Base-by-base conservation (phyloP, 2,329 filamentous ascomycete species). In the Neonectria ditissima region DNA sequence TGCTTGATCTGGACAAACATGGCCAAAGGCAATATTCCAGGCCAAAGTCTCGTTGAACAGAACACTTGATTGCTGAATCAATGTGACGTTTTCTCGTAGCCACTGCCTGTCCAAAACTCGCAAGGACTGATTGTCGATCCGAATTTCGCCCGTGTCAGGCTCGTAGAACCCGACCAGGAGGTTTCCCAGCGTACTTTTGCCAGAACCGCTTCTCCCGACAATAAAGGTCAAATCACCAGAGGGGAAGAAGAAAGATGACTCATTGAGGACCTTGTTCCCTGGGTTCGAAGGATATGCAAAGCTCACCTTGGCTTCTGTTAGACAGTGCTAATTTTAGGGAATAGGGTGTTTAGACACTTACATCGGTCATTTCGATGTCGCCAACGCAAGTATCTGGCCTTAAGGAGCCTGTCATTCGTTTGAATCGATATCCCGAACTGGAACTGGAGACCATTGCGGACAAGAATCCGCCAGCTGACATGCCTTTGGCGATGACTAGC, bases 181-280 rank as follows among this genome's bases (percentile, higher is more conserved):
- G 73, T 93, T 93, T 1, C 91, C 90, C 1, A 98, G 74, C 0
- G 95, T 98, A 70, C 93, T 97, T 77, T 98, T 98, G 0, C 95
- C 95, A 2, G 93, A 97, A 0, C 96, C 96, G 73, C 93, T 97
- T 71, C 86, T 87, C 0, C 95, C 96, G 53, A 97, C 87, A 2
- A 98, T 83, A 73, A 96, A 97, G 0, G 89, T 93, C 3, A 91
- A 88, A 65, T 92, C 83, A 0, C 92, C 90, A 0, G 90, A 84
- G 0, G 89, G 86, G 61, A 98, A 95, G 67, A 84, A 86, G 65
- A 97, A 85, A 0, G 84, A 89, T 0, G 87, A 86, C 7, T 85
- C 79, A 1, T 85, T 78, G 10, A 97, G 82, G 2, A 90, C 89
- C 0, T 78, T 75, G 18, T 86, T 84, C 1, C 85, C 79, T 0